Evolutionary conservation across 306 rosid species (phyloP), one percentile per base, ranked within the genome.

Genomic region (Cicer arietinum): DNA sequence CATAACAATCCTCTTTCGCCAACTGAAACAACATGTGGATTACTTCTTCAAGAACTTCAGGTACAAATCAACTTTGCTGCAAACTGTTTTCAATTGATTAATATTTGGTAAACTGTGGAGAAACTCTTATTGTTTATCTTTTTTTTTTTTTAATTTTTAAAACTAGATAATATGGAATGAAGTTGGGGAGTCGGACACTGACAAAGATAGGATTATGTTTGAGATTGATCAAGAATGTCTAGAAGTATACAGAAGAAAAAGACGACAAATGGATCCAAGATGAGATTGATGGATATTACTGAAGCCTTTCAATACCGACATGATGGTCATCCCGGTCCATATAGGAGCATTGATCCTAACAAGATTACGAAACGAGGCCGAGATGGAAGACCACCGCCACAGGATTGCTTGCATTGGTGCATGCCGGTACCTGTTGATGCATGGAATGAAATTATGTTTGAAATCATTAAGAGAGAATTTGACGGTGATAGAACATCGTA

Each of bases 401-500:
- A 94, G 82, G 99, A 94, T 86, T 94, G 99, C 91, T 89, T 90
- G 79, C 97, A 94, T 35, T 94, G 99, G 99, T 94, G 99, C 86
- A 90, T 94, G 99, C 99, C 99, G 6, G 99, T 97, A 11, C 96
- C 99, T 3, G 91, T 94, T 14, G 97, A 94, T 85, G 88, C 91
- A 17, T 94, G 99, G 99, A 92, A 94, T 54, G 97, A 94, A 70
- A 81, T 94, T 58, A 90, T 94, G 77, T 73, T 90, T 68, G 97
- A 94, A 77, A 71, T 88, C 77, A 56, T 89, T 35, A 82, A 86
- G 84, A 85, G 90, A 85, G 99, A 89, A 65, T 83, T 75, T 35
- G 91, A 84, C 59, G 76, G 82, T 14, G 74, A 71, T 48, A 75
- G 67, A 12, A 68, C 86, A 13, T 80, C 88, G 46, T 86, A 89